Evolutionary conservation across 176 grass and related monocot species (phyloP).

Genomic region (bread wheat (Triticum aestivum)): IWGSC_CS_RefSeq_v2.1 NC_057795.1:440405117-440405616

Average conservation of each 20-base stretch:
- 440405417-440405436: slow-evolving; percentile 55
- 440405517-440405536: neutral
- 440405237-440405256: slow-evolving; percentile 88
- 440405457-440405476: slow-evolving; percentile 60
- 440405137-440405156: neutral
- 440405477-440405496: slow-evolving; percentile 41
- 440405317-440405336: slow-evolving; percentile 58
- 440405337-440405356: slow-evolving; percentile 26
- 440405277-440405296: slow-evolving; percentile 53
- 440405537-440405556: slow-evolving; percentile 44
- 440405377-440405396: slow-evolving; percentile 88
- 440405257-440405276: slow-evolving; percentile 54
- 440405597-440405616: slow-evolving; percentile 65
- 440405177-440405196: slow-evolving; percentile 13
- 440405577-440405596: slow-evolving; percentile 60
- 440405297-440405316: slow-evolving; percentile 76
- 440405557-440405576: slow-evolving; percentile 75
- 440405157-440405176: neutral
- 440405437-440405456: slow-evolving; percentile 80
- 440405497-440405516: slow-evolving; percentile 8
- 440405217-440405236: slow-evolving; percentile 33
- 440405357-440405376: slow-evolving; percentile 34
- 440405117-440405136: neutral
- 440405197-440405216: neutral
- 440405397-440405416: slow-evolving; percentile 57